Percentiles rank a stretch among this genome's conserved stretches.
Conservation (phyloP, 306 rosid species). For the Ceratonia siliqua region DNA sequence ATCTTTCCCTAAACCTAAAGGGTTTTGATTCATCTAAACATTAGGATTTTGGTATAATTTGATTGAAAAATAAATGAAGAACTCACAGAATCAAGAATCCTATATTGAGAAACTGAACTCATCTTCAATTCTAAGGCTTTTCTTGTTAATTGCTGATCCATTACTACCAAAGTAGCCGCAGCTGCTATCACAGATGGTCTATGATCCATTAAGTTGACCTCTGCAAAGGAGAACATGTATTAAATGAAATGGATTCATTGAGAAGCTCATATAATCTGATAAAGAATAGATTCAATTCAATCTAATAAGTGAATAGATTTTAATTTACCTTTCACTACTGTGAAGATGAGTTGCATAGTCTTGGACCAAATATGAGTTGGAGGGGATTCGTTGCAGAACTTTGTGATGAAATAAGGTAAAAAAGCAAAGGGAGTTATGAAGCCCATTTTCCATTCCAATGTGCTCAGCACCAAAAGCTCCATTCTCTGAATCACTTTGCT, state of each 20-base stretch:
- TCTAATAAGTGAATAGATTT: neutral
- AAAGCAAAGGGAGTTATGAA: constrained; percentile 66
- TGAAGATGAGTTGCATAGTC: constrained; percentile 49
- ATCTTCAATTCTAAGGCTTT: constrained; percentile 60
- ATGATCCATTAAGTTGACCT: constrained; percentile 57
- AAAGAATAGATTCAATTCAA: neutral
- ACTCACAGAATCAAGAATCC: constrained; percentile 62
- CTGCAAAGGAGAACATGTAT: constrained; percentile 44
- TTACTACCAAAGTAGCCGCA: constrained; percentile 64
- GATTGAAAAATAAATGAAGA: neutral
- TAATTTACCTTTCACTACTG: constrained; percentile 56
- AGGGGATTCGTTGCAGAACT: constrained; percentile 49
- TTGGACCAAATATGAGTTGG: constrained; percentile 36
- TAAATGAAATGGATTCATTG: constrained; percentile 2
- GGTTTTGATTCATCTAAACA: neutral
- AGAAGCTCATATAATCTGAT: neutral
- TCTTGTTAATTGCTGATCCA: constrained; percentile 54
- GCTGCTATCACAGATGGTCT: constrained; percentile 78
- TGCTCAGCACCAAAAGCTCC: constrained; percentile 77
- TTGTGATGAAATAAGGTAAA: constrained; percentile 62
- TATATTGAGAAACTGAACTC: constrained; percentile 47
- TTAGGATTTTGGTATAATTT: neutral
- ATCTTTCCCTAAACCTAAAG: neutral
- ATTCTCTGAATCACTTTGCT: constrained; percentile 57
- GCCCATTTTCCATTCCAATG: constrained; percentile 74